Evolutionary conservation across 2,329 filamentous ascomycete species (phyloP).

Genomic region (Stachybotrys chlorohalonatus): DNA sequence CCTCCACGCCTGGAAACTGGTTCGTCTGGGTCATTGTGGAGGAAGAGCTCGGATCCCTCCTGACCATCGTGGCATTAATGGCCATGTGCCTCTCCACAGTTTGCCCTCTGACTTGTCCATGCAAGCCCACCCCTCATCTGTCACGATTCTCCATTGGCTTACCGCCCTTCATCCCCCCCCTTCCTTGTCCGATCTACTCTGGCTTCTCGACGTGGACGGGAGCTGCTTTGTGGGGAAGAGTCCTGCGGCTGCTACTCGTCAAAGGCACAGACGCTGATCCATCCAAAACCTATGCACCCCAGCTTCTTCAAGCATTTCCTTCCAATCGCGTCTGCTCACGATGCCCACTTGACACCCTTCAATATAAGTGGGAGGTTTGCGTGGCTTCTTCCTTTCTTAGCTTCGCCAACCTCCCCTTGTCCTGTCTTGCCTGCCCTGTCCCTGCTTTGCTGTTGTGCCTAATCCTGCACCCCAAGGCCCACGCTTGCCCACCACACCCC

Average conservation of each 20-base stretch:
- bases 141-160: neutral
- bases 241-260: neutral
- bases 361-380: neutral
- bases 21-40: neutral
- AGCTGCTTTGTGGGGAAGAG: neutral
- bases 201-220: neutral
- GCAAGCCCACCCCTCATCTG: neutral
- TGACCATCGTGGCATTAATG: neutral
- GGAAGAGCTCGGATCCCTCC: neutral
- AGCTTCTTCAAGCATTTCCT: neutral
- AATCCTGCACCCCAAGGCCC: neutral
- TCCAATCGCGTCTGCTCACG: neutral
- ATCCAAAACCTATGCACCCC: conserved; percentile 1
- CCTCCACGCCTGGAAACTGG: neutral
- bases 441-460: neutral
- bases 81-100: neutral
- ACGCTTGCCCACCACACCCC: neutral
- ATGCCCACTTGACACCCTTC: neutral
- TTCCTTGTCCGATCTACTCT: neutral
- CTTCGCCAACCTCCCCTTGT: neutral
- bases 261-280: neutral
- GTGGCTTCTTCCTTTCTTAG: neutral
- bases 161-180: neutral
- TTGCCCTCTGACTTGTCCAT: neutral
- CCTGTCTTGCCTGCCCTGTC: neutral